phyloP scores from a whole-genome alignment of 129 eudicot species.

The Centrapalus pauciflorus region DNA sequence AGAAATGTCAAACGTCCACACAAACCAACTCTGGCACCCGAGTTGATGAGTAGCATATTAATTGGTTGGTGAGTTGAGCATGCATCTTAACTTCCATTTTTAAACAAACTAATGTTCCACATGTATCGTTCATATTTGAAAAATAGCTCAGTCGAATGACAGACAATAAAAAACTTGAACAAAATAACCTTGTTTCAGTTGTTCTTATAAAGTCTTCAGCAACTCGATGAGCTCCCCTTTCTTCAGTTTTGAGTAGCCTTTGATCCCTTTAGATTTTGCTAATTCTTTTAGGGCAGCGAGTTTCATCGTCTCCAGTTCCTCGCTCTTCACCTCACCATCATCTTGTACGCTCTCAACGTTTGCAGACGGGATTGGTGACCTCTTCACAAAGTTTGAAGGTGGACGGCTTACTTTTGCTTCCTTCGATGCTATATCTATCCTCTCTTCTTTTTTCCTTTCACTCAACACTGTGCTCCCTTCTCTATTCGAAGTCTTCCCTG shows the following conservation, averaged over 20 bases:
- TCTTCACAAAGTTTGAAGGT: slow-evolving; percentile 54
- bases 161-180: not conserved
- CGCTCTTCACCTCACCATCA: slow-evolving; percentile 19
- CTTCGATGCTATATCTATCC: slow-evolving; percentile 4
- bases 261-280: slow-evolving; percentile 62
- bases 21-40: too few relatives aligned
- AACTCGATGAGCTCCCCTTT: slow-evolving; percentile 54
- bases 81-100: too few relatives aligned
- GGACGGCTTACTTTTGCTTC: slow-evolving; percentile 33
- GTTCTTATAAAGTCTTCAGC: slow-evolving; percentile 16
- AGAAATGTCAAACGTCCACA: too few relatives aligned
- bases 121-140: too few relatives aligned
- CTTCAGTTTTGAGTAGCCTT: slow-evolving; percentile 61
- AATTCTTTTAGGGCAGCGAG: slow-evolving; percentile 47
- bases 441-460: slow-evolving; percentile 8
- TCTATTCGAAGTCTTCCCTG: slow-evolving; percentile 27
- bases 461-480: slow-evolving; percentile 22
- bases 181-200: not conserved
- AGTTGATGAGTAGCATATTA: too few relatives aligned
- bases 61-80: too few relatives aligned
- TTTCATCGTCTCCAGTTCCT: slow-evolving; percentile 42
- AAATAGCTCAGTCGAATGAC: too few relatives aligned
- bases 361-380: slow-evolving; percentile 48
- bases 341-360: slow-evolving; percentile 10
- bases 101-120: too few relatives aligned